These are phyloP conservation scores for Talaromyces amestolkiae DNA, from an alignment of 2,329 filamentous ascomycete species.

Conservation along the genomic window DNA sequence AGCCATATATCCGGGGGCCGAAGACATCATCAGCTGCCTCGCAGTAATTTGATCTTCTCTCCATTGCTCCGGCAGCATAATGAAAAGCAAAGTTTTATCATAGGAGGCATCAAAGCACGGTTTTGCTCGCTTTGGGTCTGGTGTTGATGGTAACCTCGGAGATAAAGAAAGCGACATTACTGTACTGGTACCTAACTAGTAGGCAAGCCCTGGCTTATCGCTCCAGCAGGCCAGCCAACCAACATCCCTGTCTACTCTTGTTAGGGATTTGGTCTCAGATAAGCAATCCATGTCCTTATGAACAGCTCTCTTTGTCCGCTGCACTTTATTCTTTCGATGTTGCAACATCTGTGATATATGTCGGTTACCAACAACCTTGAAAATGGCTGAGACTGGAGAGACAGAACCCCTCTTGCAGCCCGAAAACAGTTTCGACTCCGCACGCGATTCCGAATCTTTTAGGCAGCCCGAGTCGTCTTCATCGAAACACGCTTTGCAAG, in stretches of 20 bases:
- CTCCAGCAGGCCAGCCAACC: too few relatives aligned
- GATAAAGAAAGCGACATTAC: neutral
- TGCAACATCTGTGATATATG: neutral
- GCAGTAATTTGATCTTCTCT: slow-evolving; percentile 9
- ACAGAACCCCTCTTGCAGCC: slow-evolving; percentile 7
- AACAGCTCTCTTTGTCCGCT: slow-evolving; percentile 2
- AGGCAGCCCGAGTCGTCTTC: slow-evolving; percentile 6
- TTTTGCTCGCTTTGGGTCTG: slow-evolving; percentile 3
- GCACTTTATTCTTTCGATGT: slow-evolving; percentile 1
- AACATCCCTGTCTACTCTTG: too few relatives aligned
- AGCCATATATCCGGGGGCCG: slow-evolving; percentile 14
- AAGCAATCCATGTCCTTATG: slow-evolving; percentile 1
- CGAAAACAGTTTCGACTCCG: neutral
- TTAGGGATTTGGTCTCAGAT: slow-evolving; percentile 8
- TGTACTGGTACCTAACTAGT: neutral
- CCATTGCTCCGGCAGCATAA: slow-evolving; percentile 7
- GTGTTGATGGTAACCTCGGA: neutral
- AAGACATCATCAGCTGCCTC: slow-evolving; percentile 13
- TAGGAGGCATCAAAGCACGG: neutral
- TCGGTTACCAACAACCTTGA: too few relatives aligned
- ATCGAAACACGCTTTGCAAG: slow-evolving; percentile 4
- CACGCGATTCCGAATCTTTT: neutral
- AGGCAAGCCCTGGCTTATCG: slow-evolving; percentile 1
- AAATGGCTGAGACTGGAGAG: slow-evolving; percentile 5
- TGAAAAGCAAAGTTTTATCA: neutral